These are phyloP conservation scores for Tuber indicum DNA, from an alignment of 495 filamentous ascomycete species.

Conservation along the genomic window DNA sequence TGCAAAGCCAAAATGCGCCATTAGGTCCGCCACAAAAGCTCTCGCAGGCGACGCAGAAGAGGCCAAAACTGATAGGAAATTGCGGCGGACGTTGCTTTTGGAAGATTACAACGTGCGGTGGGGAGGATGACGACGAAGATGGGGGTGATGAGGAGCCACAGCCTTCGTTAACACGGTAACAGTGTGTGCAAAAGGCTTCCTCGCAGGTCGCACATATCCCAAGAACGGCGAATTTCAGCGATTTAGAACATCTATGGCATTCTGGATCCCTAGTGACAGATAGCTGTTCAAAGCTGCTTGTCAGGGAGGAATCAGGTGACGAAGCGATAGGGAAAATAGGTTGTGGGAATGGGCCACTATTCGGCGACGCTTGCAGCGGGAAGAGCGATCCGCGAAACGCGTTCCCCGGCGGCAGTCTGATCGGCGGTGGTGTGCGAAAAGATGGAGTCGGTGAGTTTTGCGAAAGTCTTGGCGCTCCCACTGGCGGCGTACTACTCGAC, in stretches of 20 bases:
- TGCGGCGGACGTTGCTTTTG: constrained; percentile 17
- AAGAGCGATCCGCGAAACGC: neutral
- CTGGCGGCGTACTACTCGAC: neutral
- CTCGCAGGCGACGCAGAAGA: constrained; percentile 39
- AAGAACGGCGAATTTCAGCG: neutral
- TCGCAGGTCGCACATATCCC: neutral
- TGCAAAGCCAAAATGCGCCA: constrained; percentile 29
- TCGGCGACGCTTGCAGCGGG: neutral
- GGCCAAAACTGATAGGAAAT: constrained; percentile 17
- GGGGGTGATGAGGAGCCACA: constrained; percentile 3
- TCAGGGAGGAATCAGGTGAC: neutral
- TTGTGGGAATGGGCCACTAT: neutral
- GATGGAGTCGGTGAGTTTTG: neutral
- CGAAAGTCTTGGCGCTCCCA: neutral
- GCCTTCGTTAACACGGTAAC: constrained; percentile 7
- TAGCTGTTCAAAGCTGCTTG: neutral
- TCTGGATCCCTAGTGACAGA: neutral
- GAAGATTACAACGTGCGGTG: constrained; percentile 5
- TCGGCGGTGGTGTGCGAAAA: neutral
- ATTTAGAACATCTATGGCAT: neutral
- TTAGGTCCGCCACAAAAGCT: constrained; percentile 31
- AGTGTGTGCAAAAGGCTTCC: constrained; percentile 10
- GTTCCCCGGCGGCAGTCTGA: neutral
- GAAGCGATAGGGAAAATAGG: neutral
- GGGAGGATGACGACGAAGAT: neutral